Conservation (phyloP, 192 early-diverging fungal species). For the Phlyctochytrium arcticum region DNA sequence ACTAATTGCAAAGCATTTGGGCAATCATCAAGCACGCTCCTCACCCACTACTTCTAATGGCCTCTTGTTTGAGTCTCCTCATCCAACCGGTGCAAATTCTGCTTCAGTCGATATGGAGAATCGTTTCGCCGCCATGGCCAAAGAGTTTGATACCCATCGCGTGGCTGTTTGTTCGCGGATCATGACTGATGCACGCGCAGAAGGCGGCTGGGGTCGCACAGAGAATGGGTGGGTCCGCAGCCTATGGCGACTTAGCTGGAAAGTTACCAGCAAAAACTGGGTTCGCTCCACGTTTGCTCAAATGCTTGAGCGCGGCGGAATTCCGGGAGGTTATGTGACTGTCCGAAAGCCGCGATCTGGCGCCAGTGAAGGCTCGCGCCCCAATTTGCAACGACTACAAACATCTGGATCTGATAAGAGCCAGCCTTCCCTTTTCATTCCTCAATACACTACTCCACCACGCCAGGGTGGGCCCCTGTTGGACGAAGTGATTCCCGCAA, state of each 20-base stretch:
- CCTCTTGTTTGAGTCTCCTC: constrained; percentile 8
- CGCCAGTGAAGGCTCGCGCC: too few relatives aligned
- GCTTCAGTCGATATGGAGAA: too few relatives aligned
- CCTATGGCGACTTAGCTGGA: constrained; percentile 31
- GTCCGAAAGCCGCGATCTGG: too few relatives aligned
- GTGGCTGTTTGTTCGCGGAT: constrained; percentile 12
- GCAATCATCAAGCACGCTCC: constrained; percentile 2
- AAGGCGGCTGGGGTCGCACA: constrained; percentile 35
- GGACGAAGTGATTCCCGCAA: too few relatives aligned
- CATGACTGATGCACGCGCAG: constrained; percentile 38
- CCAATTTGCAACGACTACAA: too few relatives aligned
- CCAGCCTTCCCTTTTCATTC: too few relatives aligned
- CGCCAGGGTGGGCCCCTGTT: too few relatives aligned
- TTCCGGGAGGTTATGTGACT: constrained; percentile 29
- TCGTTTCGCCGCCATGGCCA: neutral
- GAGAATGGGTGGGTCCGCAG: constrained; percentile 34
- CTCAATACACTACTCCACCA: too few relatives aligned
- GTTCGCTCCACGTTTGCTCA: constrained; percentile 23
- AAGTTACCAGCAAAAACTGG: constrained; percentile 25
- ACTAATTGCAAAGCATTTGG: constrained; percentile 39
- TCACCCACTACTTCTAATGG: neutral
- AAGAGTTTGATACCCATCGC: constrained; percentile 36
- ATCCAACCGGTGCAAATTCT: too few relatives aligned
- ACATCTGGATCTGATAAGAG: too few relatives aligned
- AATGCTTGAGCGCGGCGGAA: constrained; percentile 37